Conservation (phyloP, 2,329 filamentous ascomycete species). For the Venturia effusa region DNA sequence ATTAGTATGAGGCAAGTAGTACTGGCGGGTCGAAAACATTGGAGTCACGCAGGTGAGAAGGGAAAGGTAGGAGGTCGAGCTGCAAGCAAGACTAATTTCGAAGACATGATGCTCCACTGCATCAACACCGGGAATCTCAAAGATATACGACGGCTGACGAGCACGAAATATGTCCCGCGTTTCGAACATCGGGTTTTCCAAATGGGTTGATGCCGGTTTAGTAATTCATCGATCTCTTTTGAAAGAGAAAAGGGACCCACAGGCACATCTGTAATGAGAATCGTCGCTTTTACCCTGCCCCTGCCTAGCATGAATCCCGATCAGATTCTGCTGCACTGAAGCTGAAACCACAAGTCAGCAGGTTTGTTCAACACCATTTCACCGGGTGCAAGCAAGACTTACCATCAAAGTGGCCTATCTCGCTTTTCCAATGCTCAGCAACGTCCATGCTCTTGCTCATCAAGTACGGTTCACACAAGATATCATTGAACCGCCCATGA, state of each 20-base stretch:
- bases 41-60: too few relatives aligned
- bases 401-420: neutral
- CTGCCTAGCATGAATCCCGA: neutral
- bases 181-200: too few relatives aligned
- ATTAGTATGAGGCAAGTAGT: too few relatives aligned
- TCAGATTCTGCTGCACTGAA: neutral
- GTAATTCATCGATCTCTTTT: neutral
- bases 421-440: neutral
- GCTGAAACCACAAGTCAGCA: neutral
- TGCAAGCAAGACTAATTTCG: too few relatives aligned
- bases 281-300: neutral
- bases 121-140: too few relatives aligned
- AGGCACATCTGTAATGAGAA: neutral
- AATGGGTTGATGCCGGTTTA: too few relatives aligned
- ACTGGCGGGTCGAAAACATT: too few relatives aligned
- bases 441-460: neutral
- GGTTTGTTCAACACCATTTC: neutral
- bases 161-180: too few relatives aligned
- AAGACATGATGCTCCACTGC: too few relatives aligned
- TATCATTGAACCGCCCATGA: neutral
- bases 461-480: neutral
- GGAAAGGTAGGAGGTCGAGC: too few relatives aligned
- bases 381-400: too few relatives aligned
- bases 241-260: neutral
- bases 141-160: too few relatives aligned